Base-by-base conservation (phyloP, 441 rosid genomes). In the Corymbia calophylla region DNA sequence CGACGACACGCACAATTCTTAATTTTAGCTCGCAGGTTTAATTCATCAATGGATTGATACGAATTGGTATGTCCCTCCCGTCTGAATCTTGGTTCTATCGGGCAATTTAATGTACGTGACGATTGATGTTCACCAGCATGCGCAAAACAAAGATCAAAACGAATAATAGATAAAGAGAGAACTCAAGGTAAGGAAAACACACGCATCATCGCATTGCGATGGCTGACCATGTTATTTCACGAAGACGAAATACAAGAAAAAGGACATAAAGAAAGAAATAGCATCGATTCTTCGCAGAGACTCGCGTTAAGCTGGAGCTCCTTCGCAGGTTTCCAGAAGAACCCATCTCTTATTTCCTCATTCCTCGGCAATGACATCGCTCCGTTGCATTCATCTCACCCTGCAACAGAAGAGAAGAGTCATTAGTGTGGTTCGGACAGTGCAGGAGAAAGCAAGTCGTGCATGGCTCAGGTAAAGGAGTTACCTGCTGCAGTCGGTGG, bases 401-500 rank as follows among this genome's bases (percentile, higher is more conserved):
- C 84, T 77, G 51, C 84, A 77, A 12, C 84, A 44, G 9, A 44
- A 77, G 84, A 31, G 23, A 77, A 77, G 15, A 77, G 15, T 44
- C 29, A 77, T 21, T 73, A 49, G 23, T 6, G 82, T 11, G 47
- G 23, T 66, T 66, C 31, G 12, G 21, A 31, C 77, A 17, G 1
- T 31, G 77, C 77, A 16, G 35, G 77, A 66, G 77, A 66, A 66
- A 31, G 77, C 21, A 66, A 16, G 4, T 18, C 27, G 49, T 44
- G 2, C 29, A 12, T 77, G 84, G 17, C 17, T 77, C 51, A 6
- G 84, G 18, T 23, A 77, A 44, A 14, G 6, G 51, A 73, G 35
- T 54, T 49, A 89, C 90, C 90, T 89, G 56, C 29, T 89, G 88
- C 90, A 89, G 87, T 89, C 90, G 87, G 87, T 89, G 58, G 56